Percentiles rank a stretch among this genome's conserved stretches.
phyloP scores from a whole-genome alignment of 169 alveolate genomes.

The Babesia gibsoni region DNA sequence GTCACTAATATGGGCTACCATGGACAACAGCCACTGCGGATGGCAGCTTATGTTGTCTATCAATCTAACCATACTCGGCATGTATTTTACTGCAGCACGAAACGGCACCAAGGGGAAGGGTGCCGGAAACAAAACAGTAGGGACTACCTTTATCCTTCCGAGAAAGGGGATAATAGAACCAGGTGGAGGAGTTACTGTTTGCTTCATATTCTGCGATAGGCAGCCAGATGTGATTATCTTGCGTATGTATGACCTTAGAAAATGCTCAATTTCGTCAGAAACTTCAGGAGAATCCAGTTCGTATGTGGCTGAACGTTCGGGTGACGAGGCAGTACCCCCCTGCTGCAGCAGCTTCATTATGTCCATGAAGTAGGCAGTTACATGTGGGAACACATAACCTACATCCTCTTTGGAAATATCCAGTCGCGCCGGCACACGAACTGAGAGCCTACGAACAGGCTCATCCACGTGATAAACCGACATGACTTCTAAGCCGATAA shows the following conservation, averaged over 20 bases:
- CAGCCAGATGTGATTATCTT: conserved; percentile 1
- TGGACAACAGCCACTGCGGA: conserved; percentile 13
- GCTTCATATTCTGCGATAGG: background rate
- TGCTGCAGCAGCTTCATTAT: background rate
- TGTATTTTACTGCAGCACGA: background rate
- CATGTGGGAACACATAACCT: background rate
- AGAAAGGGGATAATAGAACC: conserved; percentile 18
- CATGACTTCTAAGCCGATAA: background rate
- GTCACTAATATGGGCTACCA: conserved; percentile 5
- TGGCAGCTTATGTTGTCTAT: conserved; percentile 35
- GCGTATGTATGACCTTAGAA: conserved; percentile 15
- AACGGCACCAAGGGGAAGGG: conserved; percentile 40
- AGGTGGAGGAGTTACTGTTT: background rate
- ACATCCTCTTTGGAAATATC: background rate
- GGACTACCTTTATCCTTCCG: conserved; percentile 10
- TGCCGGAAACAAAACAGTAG: conserved; percentile 33
- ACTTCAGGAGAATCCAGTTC: background rate
- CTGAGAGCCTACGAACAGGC: background rate
- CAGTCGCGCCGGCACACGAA: background rate
- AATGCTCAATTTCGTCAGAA: conserved; percentile 6
- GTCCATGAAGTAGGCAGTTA: background rate
- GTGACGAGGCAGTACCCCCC: background rate
- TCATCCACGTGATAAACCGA: conserved; percentile 7
- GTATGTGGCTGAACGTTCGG: background rate
- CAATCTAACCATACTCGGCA: conserved; percentile 17